Base-by-base conservation (phyloP, 441 rosid genomes). In the Aleurites moluccanus region DNA sequence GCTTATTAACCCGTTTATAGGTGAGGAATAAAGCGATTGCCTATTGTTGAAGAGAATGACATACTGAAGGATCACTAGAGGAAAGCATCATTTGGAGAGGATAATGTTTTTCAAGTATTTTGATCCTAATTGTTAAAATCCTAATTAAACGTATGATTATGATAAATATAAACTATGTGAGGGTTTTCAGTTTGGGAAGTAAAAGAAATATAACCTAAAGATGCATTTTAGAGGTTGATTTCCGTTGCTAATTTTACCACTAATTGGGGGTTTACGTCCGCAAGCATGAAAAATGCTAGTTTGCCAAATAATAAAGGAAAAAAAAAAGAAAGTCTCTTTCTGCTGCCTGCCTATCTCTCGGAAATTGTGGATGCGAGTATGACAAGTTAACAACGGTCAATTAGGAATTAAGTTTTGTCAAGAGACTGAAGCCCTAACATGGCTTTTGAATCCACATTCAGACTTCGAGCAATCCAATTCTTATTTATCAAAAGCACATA, bases 101-200 rank as follows among this genome's bases (percentile, higher is more conserved):
- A 86, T 84, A 96, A 92, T 44, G 88, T 89, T 14, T 92, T 92
- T 70, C 94, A 92, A 60, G 86, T 92, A 30, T 69, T 89, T 16
- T 84, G n/a, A n/a, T n/a, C n/a, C n/a, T n/a, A n/a, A n/a, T n/a
- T n/a, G n/a, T n/a, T n/a, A n/a, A n/a, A n/a, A 90, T 55, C 91
- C 86, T 0, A 67, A 80, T 42, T 74, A 20, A 80, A 25, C 65
- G 89, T 25, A 47, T 89, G 82, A 88, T 76, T 64, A 75, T 30
- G 33, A 30, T 30, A 1, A 30, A 30, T 30, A 30, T n/a, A 30
- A 30, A 30, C 33, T 30, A 30, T 30, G 33, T 2, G 45, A 50
- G 44, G 6, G 13, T 33, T 35, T 53, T 69, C 47, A 20, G 18
- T 70, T 38, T 15, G 49, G 1, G 28, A 28, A 68, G 50, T 18